phyloP scores from a whole-genome alignment of 2,329 filamentous ascomycete genomes.

The Colletotrichum tropicale region DNA sequence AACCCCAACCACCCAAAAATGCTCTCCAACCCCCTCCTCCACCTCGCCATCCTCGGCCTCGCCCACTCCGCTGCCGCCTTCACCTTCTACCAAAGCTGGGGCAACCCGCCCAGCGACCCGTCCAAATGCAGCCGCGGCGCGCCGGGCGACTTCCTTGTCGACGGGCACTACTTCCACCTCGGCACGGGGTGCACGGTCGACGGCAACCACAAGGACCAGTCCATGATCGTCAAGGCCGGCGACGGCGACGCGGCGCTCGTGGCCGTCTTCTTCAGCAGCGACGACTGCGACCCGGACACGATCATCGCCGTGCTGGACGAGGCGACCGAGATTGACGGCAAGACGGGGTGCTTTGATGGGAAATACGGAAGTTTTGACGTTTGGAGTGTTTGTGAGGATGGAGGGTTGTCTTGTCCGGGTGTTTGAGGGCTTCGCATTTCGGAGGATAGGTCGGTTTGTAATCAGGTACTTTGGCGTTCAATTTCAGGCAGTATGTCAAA shows the following conservation, averaged over 20 bases:
- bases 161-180: neutral
- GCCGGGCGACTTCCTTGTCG: neutral
- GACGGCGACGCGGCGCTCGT: neutral
- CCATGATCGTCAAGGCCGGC: neutral
- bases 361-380: neutral
- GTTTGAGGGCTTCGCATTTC: neutral
- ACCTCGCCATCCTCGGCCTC: neutral
- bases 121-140: neutral
- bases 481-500: no score
- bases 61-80: neutral
- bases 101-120: neutral
- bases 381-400: neutral
- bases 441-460: no score
- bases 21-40: neutral
- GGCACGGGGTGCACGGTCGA: neutral
- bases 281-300: neutral
- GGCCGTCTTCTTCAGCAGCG: neutral
- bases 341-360: neutral
- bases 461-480: no score
- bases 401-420: neutral
- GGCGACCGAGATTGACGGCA: neutral
- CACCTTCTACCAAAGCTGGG: neutral
- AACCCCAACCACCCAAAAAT: rapidly evolving
- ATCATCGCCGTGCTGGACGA: neutral
- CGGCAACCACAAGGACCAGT: neutral